Conservation (phyloP, 345 rosid species). For the Citrus trifoliata region DNA sequence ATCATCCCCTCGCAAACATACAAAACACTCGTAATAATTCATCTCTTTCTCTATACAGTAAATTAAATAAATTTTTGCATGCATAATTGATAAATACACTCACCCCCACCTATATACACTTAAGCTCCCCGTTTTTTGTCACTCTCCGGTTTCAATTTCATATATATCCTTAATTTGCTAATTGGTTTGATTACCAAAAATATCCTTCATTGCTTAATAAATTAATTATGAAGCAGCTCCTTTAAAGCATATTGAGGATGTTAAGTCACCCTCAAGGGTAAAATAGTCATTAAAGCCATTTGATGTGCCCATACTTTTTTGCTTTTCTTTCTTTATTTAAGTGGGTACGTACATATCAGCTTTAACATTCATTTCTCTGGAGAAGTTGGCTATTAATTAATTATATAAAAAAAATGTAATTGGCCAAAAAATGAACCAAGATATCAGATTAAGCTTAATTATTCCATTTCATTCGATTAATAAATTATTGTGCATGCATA, state of each 20-base stretch:
- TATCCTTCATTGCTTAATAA: constrained; percentile 1
- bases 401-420: too few relatives aligned
- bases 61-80: constrained; percentile 15
- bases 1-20: constrained; percentile 28
- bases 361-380: background rate
- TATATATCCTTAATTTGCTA: background rate
- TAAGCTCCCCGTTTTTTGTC: constrained; percentile 13
- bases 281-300: constrained; percentile 6
- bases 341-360: background rate
- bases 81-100: constrained; percentile 14
- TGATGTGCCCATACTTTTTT: background rate
- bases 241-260: constrained; percentile 12
- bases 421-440: background rate
- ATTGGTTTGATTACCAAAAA: background rate
- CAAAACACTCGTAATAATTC: constrained; percentile 37
- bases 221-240: constrained; percentile 1
- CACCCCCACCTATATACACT: constrained; percentile 16
- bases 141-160: background rate
- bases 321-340: background rate
- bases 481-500: background rate
- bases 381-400: background rate
- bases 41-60: background rate
- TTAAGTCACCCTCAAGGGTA: constrained; percentile 24
- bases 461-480: background rate
- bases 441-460: background rate